Conservation (phyloP, 164 flowering plant species). For the Protea cynaroides region DNA sequence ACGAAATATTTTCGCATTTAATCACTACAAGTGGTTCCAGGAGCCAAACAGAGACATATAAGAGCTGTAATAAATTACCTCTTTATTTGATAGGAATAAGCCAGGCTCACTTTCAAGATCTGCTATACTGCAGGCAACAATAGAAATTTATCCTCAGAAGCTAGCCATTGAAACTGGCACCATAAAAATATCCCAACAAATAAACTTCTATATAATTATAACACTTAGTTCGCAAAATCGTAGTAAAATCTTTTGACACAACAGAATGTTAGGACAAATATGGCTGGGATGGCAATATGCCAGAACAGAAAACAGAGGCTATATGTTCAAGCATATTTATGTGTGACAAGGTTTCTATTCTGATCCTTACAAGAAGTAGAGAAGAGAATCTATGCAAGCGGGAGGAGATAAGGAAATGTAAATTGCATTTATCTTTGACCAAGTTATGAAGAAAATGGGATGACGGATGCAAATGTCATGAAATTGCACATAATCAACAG, state of each 20-base stretch:
- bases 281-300: background rate
- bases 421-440: background rate
- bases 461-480: background rate
- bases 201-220: background rate
- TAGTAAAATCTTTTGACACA: background rate
- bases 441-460: background rate
- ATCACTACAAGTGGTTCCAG: background rate
- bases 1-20: background rate
- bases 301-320: background rate
- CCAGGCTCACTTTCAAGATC: constrained; percentile 95
- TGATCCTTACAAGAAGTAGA: too few species aligned
- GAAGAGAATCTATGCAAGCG: too few species aligned
- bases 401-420: too few species aligned
- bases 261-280: background rate
- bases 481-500: too few species aligned
- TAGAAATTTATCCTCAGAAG: background rate
- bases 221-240: background rate
- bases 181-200: background rate
- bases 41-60: background rate
- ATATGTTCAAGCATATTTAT: background rate
- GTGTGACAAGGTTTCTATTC: background rate
- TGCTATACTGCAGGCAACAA: constrained; percentile 51
- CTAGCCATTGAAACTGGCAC: background rate
- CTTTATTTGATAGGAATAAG: constrained; percentile 66
- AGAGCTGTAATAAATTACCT: constrained; percentile 33